These are phyloP conservation scores for Yarrowia alimentaria DNA, from an alignment of 805 yeast genomes.

Conservation along the genomic window DNA sequence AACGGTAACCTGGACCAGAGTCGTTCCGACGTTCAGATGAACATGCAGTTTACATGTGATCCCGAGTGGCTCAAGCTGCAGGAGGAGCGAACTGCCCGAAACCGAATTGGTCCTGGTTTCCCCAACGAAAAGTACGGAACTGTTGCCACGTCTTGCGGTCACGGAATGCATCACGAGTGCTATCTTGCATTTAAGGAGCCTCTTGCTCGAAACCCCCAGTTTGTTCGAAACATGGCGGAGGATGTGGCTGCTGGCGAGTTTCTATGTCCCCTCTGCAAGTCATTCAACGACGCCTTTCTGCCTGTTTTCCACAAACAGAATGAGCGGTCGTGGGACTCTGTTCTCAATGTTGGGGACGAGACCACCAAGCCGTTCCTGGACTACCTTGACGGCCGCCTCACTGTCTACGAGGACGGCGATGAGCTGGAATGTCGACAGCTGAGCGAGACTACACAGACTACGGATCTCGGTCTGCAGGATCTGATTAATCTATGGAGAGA, in stretches of 20 bases:
- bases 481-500: conserved; percentile 6
- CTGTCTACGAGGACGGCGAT: too few species aligned
- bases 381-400: conserved; percentile 13
- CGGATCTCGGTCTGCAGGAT: conserved; percentile 5
- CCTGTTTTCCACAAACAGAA: conserved; percentile 68
- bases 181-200: conserved; percentile 60
- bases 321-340: conserved; percentile 33
- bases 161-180: conserved; percentile 86
- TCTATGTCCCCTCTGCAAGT: conserved; percentile 87
- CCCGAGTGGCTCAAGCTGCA: conserved; percentile 46
- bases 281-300: conserved; percentile 76
- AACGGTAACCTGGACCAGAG: conserved; percentile 43
- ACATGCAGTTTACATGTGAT: conserved; percentile 13
- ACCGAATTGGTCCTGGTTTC: conserved; percentile 72
- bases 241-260: conserved; percentile 68
- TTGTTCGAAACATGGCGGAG: conserved; percentile 80
- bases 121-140: conserved; percentile 38
- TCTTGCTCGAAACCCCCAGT: conserved; percentile 60
- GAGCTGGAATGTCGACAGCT: too few species aligned
- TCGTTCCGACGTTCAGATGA: conserved; percentile 12
- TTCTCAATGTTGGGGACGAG: not conserved
- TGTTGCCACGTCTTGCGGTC: conserved; percentile 80
- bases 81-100: conserved; percentile 40
- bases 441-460: not conserved
- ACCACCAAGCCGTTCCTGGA: conserved; percentile 6